Percentiles rank a stretch among this genome's conserved stretches.
Evolutionary conservation across 495 filamentous ascomycete genomes (phyloP).

Genomic region (Daldinia caldariorum): DNA sequence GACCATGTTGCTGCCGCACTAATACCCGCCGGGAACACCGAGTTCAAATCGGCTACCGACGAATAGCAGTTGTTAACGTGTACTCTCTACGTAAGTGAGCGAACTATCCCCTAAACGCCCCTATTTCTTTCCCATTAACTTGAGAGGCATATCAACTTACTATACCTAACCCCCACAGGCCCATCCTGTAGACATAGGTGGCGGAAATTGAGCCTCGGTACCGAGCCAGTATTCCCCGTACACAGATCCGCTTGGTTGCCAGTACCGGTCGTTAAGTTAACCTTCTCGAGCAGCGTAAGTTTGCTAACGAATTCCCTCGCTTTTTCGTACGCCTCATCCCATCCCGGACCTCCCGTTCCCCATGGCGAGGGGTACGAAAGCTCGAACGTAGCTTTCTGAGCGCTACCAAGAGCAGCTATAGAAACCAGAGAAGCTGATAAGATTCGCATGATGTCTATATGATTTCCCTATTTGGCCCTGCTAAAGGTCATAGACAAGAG

Average conservation of each 20-base stretch:
- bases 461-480: not conserved
- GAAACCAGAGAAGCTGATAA: constrained; percentile 18
- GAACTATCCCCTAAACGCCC: not conserved
- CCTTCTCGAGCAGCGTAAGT: constrained; percentile 87
- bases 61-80: constrained; percentile 9
- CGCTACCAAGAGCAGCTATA: constrained; percentile 33
- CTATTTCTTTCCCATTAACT: not conserved
- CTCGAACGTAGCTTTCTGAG: constrained; percentile 48
- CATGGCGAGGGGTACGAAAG: constrained; percentile 81
- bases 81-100: not conserved
- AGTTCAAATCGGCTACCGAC: constrained; percentile 62
- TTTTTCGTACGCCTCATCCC: constrained; percentile 81
- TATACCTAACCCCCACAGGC: constrained; percentile 58
- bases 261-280: constrained; percentile 76
- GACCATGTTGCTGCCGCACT: constrained; percentile 81
- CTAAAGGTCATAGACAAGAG: constrained; percentile 12
- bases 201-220: constrained; percentile 57
- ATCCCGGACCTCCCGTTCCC: constrained; percentile 69
- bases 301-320: constrained; percentile 74
- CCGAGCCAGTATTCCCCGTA: constrained; percentile 75
- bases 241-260: constrained; percentile 79
- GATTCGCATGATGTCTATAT: constrained; percentile 22
- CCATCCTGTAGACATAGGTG: constrained; percentile 62
- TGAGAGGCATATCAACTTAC: constrained; percentile 34
- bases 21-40: constrained; percentile 77